Evolutionary conservation across 179 eudicot genomes (phyloP), one percentile per base, ranked within the genome.

Genomic region (Sideroxylon spinosum): DNA sequence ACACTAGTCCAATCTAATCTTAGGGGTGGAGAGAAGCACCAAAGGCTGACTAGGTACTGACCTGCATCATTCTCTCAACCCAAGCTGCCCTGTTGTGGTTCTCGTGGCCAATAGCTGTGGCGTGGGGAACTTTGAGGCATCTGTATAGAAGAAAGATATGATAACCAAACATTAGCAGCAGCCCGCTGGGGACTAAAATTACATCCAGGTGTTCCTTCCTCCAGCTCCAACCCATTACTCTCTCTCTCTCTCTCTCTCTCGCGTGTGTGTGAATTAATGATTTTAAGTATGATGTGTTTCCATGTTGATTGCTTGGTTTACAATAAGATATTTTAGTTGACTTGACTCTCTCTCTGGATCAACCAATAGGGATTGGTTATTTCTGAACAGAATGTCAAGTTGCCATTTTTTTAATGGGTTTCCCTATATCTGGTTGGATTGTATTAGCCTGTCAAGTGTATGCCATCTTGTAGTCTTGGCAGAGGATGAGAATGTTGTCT

Each of bases 141-240:
- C 85, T 81, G 81, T 86, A 81, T 8, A 90, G 80, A 53, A 91
- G 87, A 28, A 80, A 79, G 49, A 86, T 68, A 78, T 89, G 90
- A 50, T 87, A 86, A 44, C 78, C 84, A 73, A 85, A 80, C 92
- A 92, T 81, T 72, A 89, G 49, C 9, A 90, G 26, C 2, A 90
- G 55, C 68, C 91, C 89, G 48, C 71, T 14, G 9, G 92, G 97
- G 71, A 91, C 92, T 53, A 92, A 75, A 61, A 86, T 70, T 63
- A 84, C 49, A 89, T 92, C 93, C 78, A 91, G 77, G 84, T 88
- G 46, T 56, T 92, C 76, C 52, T 32, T 73, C 28, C 19, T 73
- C 76, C 52, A 73, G 11, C 48, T 73, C 28, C 26, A 73, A n/a
- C 52, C 52, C 76, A 73, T 73, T 12, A 56, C 66, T 57, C 66